Conservation (phyloP, 2,329 filamentous ascomycete species). For the Ascochyta koolunga region DNA sequence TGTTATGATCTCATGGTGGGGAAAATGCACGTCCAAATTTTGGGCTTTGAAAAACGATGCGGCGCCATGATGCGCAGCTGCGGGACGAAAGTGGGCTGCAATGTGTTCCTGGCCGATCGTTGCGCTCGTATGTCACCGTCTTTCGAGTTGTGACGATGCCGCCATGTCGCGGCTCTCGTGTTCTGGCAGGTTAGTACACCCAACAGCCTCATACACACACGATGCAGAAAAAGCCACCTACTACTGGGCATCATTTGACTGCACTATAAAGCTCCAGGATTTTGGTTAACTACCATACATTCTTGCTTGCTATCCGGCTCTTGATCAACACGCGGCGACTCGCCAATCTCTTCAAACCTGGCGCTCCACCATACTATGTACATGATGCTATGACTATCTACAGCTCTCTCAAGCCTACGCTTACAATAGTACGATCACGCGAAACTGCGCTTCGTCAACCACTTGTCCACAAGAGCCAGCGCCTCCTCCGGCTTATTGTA, state of each 20-base stretch:
- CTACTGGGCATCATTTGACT: too few relatives aligned
- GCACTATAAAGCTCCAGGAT: not conserved
- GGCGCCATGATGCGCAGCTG: conserved; percentile 15
- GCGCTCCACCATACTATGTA: not conserved
- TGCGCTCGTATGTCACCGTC: conserved; percentile 6
- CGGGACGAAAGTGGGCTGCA: conserved; percentile 12
- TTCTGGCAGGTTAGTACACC: too few relatives aligned
- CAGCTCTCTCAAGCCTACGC: not conserved
- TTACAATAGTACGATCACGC: conserved; percentile 21
- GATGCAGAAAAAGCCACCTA: too few relatives aligned
- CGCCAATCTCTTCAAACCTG: conserved; percentile 4
- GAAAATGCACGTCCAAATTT: conserved; percentile 26
- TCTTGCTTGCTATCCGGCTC: not conserved
- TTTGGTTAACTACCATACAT: too few relatives aligned
- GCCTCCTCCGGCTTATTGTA: conserved; percentile 42
- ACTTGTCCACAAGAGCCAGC: conserved; percentile 36
- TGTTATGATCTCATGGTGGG: conserved; percentile 34
- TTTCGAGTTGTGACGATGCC: conserved; percentile 9
- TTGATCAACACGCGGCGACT: conserved; percentile 5
- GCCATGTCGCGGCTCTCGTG: conserved; percentile 5
- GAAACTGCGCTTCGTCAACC: conserved; percentile 40
- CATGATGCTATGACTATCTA: not conserved
- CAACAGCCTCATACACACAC: too few relatives aligned
- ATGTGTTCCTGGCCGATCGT: conserved; percentile 15
- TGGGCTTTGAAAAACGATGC: conserved; percentile 17